These are phyloP conservation scores for Lodderomyces elongisporus DNA, from an alignment of 1,139 yeast genomes.

Conservation along the genomic window DNA sequence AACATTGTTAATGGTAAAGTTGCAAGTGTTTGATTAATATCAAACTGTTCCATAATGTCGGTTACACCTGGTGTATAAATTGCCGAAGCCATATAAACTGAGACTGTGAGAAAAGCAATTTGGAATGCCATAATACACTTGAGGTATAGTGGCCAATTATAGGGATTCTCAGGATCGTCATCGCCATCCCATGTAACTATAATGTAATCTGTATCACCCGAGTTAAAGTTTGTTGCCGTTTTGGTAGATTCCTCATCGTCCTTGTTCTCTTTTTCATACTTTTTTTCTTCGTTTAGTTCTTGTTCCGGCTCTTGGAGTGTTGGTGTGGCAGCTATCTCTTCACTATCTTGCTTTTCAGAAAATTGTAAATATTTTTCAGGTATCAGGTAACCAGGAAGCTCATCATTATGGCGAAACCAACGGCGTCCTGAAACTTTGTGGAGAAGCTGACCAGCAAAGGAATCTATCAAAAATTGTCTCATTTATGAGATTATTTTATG, in stretches of 20 bases:
- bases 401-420: conserved; percentile 25
- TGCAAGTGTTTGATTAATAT: conserved; percentile 38
- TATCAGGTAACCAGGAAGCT: conserved; percentile 22
- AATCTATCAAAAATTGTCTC: conserved; percentile 20
- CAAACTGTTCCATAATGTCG: conserved; percentile 37
- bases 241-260: neutral
- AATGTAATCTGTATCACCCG: conserved; percentile 1
- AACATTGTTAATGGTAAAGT: conserved; percentile 35
- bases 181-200: conserved; percentile 24
- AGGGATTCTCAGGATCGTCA: conserved; percentile 27
- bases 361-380: conserved; percentile 27
- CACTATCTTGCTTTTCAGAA: conserved; percentile 1
- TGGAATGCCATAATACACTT: conserved; percentile 18
- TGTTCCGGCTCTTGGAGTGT: too few species aligned
- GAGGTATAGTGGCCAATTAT: conserved; percentile 22
- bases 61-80: conserved; percentile 27
- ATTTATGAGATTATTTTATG: too few species aligned
- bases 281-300: neutral
- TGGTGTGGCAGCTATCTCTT: neutral
- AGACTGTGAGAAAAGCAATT: conserved; percentile 20
- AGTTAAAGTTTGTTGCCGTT: neutral
- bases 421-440: conserved; percentile 26
- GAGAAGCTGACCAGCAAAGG: conserved; percentile 24
- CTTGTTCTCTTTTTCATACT: neutral
- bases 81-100: conserved; percentile 26